Conservation (phyloP, 352 stramenopile genomes). For the Phytophthora syringae region DNA sequence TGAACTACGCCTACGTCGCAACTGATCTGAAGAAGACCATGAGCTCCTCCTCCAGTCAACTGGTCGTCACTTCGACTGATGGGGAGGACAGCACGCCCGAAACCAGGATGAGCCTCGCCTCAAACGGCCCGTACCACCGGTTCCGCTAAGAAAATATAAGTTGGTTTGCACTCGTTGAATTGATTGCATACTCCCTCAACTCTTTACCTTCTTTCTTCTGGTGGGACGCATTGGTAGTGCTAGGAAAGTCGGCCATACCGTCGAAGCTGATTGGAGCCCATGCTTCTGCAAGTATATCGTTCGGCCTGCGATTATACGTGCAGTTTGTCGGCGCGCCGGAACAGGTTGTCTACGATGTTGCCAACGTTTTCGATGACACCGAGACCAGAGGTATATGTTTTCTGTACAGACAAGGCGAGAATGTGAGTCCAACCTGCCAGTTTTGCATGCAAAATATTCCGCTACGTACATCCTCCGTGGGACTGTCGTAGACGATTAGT, state of each 20-base stretch:
- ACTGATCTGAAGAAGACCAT: constrained; percentile 39
- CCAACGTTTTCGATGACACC: constrained; percentile 98
- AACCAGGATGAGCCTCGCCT: constrained; percentile 23
- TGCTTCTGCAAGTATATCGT: constrained; percentile 23
- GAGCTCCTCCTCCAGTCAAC: constrained; percentile 25
- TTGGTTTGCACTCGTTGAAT: constrained; percentile 26
- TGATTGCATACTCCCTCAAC: constrained; percentile 14
- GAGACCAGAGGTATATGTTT: constrained; percentile 93
- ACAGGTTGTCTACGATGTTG: constrained; percentile 96
- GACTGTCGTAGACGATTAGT: constrained; percentile 98
- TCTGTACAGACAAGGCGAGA: constrained; percentile 41
- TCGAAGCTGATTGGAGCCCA: constrained; percentile 1
- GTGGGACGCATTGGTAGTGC: constrained; percentile 2
- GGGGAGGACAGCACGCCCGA: constrained; percentile 15
- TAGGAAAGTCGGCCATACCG: background rate
- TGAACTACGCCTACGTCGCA: constrained; percentile 25
- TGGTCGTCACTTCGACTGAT: constrained; percentile 18
- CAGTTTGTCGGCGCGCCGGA: constrained; percentile 87
- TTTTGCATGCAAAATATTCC: background rate
- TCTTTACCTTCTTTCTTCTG: constrained; percentile 4
- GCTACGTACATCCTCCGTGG: constrained; percentile 90
- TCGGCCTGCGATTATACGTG: constrained; percentile 56
- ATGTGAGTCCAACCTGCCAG: constrained; percentile 1
- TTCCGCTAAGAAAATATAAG: constrained; percentile 35
- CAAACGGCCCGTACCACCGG: constrained; percentile 36